These are phyloP conservation scores for Podila horticola DNA, from an alignment of 192 early-diverging fungal genomes.

Conservation along the genomic window DNA sequence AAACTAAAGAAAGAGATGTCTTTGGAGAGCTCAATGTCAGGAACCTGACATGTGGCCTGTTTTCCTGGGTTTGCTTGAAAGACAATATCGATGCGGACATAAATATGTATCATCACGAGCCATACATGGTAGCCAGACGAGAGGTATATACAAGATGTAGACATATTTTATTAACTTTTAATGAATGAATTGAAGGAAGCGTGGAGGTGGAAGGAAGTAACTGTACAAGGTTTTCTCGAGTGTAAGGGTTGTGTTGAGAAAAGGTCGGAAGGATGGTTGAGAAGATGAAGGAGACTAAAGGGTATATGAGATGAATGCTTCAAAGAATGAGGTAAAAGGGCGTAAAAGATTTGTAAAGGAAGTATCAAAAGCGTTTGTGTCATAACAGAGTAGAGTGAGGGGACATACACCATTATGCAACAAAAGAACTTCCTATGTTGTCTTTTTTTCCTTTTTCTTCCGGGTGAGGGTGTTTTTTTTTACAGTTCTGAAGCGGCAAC, in stretches of 20 bases:
- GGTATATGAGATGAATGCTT: conserved; percentile 7
- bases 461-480: neutral
- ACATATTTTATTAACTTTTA: neutral
- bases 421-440: neutral
- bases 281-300: neutral
- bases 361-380: neutral
- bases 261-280: neutral
- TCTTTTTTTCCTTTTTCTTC: neutral
- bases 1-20: too few relatives aligned
- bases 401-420: neutral
- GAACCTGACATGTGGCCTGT: too few relatives aligned
- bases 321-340: neutral
- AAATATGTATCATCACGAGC: too few relatives aligned
- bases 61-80: too few relatives aligned
- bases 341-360: neutral
- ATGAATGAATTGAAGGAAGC: too few relatives aligned
- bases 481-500: conserved; percentile 1
- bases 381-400: conserved; percentile 1
- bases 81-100: too few relatives aligned
- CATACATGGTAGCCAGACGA: too few relatives aligned
- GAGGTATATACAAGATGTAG: too few relatives aligned
- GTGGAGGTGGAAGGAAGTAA: too few relatives aligned
- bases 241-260: neutral
- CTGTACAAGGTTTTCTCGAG: too few relatives aligned
- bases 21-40: too few relatives aligned